A percentile compares a stretch with the other conserved stretches of the same genome.
These are phyloP conservation scores for Nepenthes gracilis DNA, from an alignment of 148 eudicot genomes.

Conservation along the genomic window DNA sequence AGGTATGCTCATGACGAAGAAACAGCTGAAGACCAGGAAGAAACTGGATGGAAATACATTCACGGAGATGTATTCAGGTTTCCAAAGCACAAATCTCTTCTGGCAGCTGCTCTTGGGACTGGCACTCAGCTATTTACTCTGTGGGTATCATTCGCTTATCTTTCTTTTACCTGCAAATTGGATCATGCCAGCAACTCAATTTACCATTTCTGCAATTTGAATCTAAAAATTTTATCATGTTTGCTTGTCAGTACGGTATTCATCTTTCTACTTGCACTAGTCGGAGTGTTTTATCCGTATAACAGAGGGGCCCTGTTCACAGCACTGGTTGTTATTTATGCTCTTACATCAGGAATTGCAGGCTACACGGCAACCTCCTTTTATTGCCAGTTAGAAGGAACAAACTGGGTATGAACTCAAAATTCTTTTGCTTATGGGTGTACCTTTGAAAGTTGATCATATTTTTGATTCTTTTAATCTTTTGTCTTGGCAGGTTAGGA, in stretches of 20 bases:
- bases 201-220: neutral
- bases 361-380: neutral
- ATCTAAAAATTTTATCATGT: neutral
- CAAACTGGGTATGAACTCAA: constrained; percentile 1
- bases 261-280: constrained; percentile 3
- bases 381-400: constrained; percentile 2
- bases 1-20: constrained; percentile 2
- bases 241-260: neutral
- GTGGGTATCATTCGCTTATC: neutral
- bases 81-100: neutral
- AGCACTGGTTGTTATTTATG: constrained; percentile 2
- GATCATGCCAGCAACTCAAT: neutral
- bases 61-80: constrained; percentile 6
- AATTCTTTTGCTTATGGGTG: too few relatives aligned
- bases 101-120: constrained; percentile 3
- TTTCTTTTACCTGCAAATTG: neutral
- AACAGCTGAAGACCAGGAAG: constrained; percentile 3
- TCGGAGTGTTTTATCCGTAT: constrained; percentile 4
- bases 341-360: constrained; percentile 4
- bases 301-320: constrained; percentile 2
- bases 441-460: too few relatives aligned
- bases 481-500: neutral
- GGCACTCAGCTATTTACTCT: constrained; percentile 2
- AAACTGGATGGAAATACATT: constrained; percentile 4
- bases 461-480: neutral